Evolutionary conservation across 805 yeast genomes (phyloP), one percentile per base, ranked within the genome.

Genomic region (Diddensiella santjacobensis): DNA sequence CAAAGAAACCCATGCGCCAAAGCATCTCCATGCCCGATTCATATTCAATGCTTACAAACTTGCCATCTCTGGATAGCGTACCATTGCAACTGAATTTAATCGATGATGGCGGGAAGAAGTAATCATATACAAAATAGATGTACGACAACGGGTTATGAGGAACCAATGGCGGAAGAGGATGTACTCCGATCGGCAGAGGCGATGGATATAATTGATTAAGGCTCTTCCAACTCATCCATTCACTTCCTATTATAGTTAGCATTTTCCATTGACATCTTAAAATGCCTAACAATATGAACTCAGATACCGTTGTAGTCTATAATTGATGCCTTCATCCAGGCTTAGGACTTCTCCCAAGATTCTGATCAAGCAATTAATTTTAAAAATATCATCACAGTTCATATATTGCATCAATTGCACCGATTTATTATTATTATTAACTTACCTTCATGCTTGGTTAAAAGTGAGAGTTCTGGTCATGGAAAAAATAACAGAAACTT

Each of bases 281-380:
- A n/a, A n/a, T n/a, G n/a, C n/a, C n/a, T n/a, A n/a, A n/a, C n/a
- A n/a, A n/a, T n/a, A n/a, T n/a, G 17, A 11, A 18, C 41, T 58
- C 95, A 87, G 95, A 87, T 87, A 87, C 95, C 95, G 95, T 87
- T 87, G 95, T 87, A 87, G 96, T 87, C 95, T 82, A 77, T 78
- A 57, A 78, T 81, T 77, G 81, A 17, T 26, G 54, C 57, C 37
- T 26, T 45, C 55, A 51, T 51, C 44, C 50, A 43, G 15, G 30
- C 35, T 41, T 39, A 41, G 51, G 53, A 44, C 52, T 49, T 48
- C 55, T 49, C 52, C 55, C 36, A n/a, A 6, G 31, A 23, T 15
- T 13, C 18, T 41, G 43, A 45, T 51, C 52, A 48, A 44, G 52
- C 55, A 44, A 40, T 22, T 33, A 41, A 23, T 40, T 30, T n/a